Evolutionary conservation across 345 rosid species (phyloP).

Genomic region (Populus pruinosa): DNA sequence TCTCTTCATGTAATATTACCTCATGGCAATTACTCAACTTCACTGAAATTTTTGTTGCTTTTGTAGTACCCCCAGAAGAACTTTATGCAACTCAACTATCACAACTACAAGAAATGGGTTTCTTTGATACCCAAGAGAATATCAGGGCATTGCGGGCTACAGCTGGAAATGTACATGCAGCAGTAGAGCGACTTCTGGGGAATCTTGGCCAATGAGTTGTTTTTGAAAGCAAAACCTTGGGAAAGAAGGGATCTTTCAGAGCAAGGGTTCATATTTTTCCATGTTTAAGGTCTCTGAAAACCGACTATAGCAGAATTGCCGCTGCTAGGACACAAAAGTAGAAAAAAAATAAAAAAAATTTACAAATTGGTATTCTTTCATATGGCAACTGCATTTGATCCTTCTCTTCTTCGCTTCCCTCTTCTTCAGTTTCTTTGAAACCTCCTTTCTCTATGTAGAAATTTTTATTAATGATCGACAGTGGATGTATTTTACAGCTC

Average conservation of each 20-base stretch:
- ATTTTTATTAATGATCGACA: neutral
- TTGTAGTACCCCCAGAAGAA: conserved; percentile 54
- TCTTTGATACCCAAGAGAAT: conserved; percentile 63
- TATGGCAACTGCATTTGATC: neutral
- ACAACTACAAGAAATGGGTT: conserved; percentile 81
- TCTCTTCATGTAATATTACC: neutral
- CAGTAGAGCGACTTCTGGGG: conserved; percentile 65
- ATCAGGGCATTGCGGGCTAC: conserved; percentile 60
- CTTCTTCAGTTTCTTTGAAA: neutral
- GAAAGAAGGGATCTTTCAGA: neutral
- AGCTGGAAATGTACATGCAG: conserved; percentile 71
- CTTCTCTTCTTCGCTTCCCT: neutral
- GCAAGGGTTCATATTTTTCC: neutral
- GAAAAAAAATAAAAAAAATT: neutral
- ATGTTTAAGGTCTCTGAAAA: neutral
- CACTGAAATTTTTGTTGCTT: conserved; percentile 5
- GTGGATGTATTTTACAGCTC: neutral
- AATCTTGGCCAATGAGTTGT: conserved; percentile 1
- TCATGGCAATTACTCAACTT: neutral
- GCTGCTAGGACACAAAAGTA: neutral
- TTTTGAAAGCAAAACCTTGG: neutral
- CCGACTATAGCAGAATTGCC: neutral
- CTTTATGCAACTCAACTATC: conserved; percentile 59
- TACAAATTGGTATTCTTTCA: neutral
- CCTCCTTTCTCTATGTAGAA: neutral